A percentile compares a stretch with the other conserved stretches of the same genome.
phyloP scores from a whole-genome alignment of 805 yeast genomes.

The Wickerhamiella kurtzmanii region DNA sequence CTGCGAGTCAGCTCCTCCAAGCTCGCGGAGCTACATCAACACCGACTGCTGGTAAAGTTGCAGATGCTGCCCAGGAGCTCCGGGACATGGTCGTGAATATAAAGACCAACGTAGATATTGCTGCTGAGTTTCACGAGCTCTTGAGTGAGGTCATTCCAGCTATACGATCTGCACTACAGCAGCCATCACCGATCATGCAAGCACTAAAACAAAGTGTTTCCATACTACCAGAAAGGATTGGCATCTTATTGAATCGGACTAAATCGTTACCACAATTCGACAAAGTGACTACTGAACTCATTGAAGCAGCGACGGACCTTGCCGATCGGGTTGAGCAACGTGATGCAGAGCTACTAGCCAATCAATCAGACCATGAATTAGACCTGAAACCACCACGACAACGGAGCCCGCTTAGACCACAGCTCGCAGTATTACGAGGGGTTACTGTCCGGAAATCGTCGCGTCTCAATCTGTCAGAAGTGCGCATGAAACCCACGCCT shows the following conservation, averaged over 20 bases:
- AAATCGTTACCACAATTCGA: not conserved
- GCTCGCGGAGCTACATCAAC: not conserved
- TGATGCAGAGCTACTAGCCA: not conserved
- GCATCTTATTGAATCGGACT: not conserved
- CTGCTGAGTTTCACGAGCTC: slow-evolving; percentile 1
- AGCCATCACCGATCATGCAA: not conserved
- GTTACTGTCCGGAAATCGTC: not conserved
- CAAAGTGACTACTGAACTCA: not conserved
- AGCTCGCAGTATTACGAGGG: not conserved
- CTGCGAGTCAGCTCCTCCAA: not conserved
- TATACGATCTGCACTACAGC: not conserved
- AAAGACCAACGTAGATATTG: not conserved
- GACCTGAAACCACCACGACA: not conserved
- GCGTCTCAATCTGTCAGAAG: not conserved
- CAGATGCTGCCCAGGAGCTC: not conserved
- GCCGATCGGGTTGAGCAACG: not conserved
- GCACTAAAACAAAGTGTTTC: not conserved
- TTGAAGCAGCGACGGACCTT: not conserved
- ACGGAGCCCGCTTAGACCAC: not conserved
- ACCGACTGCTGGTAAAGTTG: not conserved
- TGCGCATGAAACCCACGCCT: not conserved
- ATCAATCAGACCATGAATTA: not conserved
- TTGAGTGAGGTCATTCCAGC: not conserved
- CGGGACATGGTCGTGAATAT: not conserved
- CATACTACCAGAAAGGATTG: not conserved